phyloP scores from a whole-genome alignment of 495 filamentous ascomycete genomes.

The Aspergillus avenaceus region DNA sequence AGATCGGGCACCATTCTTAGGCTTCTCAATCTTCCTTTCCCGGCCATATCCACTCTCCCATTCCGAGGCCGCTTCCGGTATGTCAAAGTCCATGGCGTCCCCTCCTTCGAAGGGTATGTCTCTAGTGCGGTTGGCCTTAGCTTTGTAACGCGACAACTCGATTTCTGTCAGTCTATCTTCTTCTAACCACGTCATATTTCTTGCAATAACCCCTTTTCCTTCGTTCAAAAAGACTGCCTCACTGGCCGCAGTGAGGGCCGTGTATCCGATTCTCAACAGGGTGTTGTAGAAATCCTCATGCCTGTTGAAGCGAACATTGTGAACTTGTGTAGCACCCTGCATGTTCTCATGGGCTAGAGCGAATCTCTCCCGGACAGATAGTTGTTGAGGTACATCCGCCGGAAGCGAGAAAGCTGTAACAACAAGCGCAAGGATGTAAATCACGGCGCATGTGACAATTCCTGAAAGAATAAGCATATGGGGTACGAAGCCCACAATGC shows the following conservation, averaged over 20 bases:
- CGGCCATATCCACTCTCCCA: slow-evolving; percentile 64
- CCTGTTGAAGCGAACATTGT: slow-evolving; percentile 70
- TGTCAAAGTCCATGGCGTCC: slow-evolving; percentile 30
- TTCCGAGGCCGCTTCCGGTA: slow-evolving; percentile 21
- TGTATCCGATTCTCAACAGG: slow-evolving; percentile 79
- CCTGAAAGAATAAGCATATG: slow-evolving; percentile 80
- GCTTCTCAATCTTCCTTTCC: slow-evolving; percentile 55
- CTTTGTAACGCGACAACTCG: slow-evolving; percentile 34
- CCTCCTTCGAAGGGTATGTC: slow-evolving; percentile 24
- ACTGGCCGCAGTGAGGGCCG: slow-evolving; percentile 82
- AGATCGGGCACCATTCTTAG: slow-evolving; percentile 40
- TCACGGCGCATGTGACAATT: slow-evolving; percentile 64
- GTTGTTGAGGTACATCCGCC: slow-evolving; percentile 24
- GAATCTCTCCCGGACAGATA: slow-evolving; percentile 53
- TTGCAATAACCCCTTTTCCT: slow-evolving; percentile 68
- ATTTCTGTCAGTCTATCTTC: slow-evolving; percentile 69
- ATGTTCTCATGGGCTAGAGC: slow-evolving; percentile 74
- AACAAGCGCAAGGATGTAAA: slow-evolving; percentile 72
- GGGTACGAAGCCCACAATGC: slow-evolving; percentile 90
- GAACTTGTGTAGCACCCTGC: slow-evolving; percentile 83
- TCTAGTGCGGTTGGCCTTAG: slow-evolving; percentile 28
- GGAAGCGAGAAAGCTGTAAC: slow-evolving; percentile 72
- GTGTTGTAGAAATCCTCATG: slow-evolving; percentile 95
- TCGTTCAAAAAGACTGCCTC: slow-evolving; percentile 96
- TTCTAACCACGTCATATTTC: slow-evolving; percentile 87